phyloP scores from a whole-genome alignment of 1,284 basidiomycete species.

The Boletus sp. region DNA sequence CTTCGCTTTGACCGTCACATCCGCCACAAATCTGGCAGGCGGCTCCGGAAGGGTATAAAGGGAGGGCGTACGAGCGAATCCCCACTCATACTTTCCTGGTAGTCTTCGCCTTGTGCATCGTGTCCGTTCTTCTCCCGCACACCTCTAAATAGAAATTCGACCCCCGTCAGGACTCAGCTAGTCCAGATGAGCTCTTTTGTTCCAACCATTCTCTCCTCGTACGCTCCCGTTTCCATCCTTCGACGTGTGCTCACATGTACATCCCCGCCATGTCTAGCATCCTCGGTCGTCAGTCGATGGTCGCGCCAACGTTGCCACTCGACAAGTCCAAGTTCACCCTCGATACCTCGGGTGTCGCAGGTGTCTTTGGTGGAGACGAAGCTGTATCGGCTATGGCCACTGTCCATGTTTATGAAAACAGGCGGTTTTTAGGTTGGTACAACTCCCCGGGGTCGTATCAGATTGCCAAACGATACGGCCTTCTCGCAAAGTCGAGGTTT shows the following conservation, averaged over 20 bases:
- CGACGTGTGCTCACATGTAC: slow-evolving; percentile 25
- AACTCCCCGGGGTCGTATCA: slow-evolving; percentile 42
- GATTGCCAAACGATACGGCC: slow-evolving; percentile 37
- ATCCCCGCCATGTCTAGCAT: slow-evolving; percentile 26
- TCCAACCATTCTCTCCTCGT: slow-evolving; percentile 15
- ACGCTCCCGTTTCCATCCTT: neutral
- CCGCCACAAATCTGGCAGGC: no score
- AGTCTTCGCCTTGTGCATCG: neutral
- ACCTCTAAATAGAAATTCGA: neutral
- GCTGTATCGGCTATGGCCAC: slow-evolving; percentile 42
- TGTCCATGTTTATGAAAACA: slow-evolving; percentile 36
- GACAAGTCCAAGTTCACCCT: slow-evolving; percentile 29
- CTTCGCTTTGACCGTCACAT: no score
- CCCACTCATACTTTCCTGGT: neutral
- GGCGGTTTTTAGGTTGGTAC: slow-evolving; percentile 41
- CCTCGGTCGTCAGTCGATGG: slow-evolving; percentile 21
- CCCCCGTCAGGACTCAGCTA: neutral
- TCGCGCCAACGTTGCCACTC: slow-evolving; percentile 14
- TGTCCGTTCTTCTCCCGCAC: neutral
- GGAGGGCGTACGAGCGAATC: no score
- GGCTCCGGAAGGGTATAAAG: no score
- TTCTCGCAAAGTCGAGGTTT: slow-evolving; percentile 34
- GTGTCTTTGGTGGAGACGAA: slow-evolving; percentile 40
- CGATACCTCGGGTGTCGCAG: slow-evolving; percentile 36
- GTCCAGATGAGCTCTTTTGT: neutral